Evolutionary conservation across 495 filamentous ascomycete genomes (phyloP).

Genomic region (Massariosphaeria phaeospora): DNA sequence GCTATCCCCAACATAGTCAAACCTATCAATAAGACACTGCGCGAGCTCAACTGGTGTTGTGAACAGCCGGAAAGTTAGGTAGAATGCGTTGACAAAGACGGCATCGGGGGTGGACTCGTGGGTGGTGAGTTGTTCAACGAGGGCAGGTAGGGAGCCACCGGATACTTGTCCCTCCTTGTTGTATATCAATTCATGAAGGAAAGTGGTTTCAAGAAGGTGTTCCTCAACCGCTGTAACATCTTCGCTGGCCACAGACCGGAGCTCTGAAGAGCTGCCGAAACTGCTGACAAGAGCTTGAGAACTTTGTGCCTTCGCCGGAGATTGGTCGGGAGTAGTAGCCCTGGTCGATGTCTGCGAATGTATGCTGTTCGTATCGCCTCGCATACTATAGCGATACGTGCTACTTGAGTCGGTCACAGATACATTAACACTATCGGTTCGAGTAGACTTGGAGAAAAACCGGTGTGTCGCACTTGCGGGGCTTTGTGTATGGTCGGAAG

Average conservation of each 20-base stretch:
- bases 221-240: constrained; percentile 72
- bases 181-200: constrained; percentile 79
- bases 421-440: constrained; percentile 47
- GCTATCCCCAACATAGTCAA: constrained; percentile 81
- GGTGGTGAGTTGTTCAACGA: constrained; percentile 89
- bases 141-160: constrained; percentile 82
- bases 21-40: constrained; percentile 76
- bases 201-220: constrained; percentile 78
- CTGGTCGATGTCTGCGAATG: constrained; percentile 80
- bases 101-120: constrained; percentile 91
- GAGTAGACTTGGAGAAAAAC: constrained; percentile 31
- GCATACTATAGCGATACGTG: constrained; percentile 67
- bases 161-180: constrained; percentile 95
- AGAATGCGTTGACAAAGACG: constrained; percentile 90
- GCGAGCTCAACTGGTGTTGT: constrained; percentile 76
- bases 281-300: constrained; percentile 38
- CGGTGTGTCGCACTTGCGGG: constrained; percentile 28
- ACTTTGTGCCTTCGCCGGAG: constrained; percentile 36
- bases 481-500: constrained; percentile 33
- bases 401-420: constrained; percentile 61
- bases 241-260: constrained; percentile 49
- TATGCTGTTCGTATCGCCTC: constrained; percentile 76
- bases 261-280: constrained; percentile 40
- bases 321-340: constrained; percentile 79
- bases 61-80: constrained; percentile 94